Evolutionary conservation across 805 yeast species (phyloP).

Genomic region (Saturnispora serradocipensis): DNA sequence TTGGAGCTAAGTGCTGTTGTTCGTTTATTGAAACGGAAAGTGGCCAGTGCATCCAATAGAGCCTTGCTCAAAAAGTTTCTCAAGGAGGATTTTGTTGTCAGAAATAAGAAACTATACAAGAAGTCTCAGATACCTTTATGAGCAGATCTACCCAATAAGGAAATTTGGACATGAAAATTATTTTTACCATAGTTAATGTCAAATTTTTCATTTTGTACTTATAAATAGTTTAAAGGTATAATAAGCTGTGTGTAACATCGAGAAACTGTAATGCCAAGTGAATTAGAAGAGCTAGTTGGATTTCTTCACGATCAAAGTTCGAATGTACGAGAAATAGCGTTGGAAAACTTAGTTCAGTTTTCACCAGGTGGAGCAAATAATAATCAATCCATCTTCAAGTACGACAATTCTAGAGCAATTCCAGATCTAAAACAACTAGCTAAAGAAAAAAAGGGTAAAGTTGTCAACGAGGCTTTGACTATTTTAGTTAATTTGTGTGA

Average conservation of each 20-base stretch:
- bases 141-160: background rate
- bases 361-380: conserved; percentile 54
- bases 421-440: conserved; percentile 59
- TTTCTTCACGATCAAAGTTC: conserved; percentile 78
- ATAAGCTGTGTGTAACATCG: background rate
- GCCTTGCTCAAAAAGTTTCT: conserved; percentile 40
- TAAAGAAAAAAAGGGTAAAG: conserved; percentile 41
- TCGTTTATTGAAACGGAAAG: conserved; percentile 48
- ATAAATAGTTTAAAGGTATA: background rate
- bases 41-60: conserved; percentile 52
- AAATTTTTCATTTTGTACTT: background rate
- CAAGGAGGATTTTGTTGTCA: conserved; percentile 23
- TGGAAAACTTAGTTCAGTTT: conserved; percentile 74
- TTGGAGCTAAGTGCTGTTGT: conserved; percentile 48
- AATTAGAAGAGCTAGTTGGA: conserved; percentile 43
- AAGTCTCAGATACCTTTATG: conserved; percentile 6
- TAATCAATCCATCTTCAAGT: conserved; percentile 54
- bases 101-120: conserved; percentile 25
- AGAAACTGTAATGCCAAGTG: conserved; percentile 11
- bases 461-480: conserved; percentile 62
- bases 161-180: background rate
- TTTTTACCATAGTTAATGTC: background rate
- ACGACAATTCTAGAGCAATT: conserved; percentile 62
- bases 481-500: conserved; percentile 78
- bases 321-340: conserved; percentile 72